Percentiles rank a stretch among this genome's conserved stretches.
phyloP scores from a whole-genome alignment of 495 filamentous ascomycete genomes.

The Ascodesmis nigricans region DNA sequence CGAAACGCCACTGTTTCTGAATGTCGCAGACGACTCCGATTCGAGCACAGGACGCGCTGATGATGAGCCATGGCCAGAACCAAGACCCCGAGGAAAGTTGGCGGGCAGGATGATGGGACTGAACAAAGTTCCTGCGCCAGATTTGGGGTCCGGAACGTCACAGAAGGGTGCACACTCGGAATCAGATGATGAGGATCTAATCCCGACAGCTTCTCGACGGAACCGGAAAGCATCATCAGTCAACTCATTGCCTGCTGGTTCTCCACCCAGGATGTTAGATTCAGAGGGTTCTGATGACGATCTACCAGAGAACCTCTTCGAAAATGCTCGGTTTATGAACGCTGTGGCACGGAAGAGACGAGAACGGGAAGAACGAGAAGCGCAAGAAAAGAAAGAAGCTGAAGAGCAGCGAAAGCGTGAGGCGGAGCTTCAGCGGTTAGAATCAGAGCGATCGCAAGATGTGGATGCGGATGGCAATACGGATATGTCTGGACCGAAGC shows the following conservation, averaged over 20 bases:
- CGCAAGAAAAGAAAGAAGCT: conserved; percentile 22
- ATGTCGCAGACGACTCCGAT: conserved; percentile 3
- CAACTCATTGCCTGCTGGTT: not conserved
- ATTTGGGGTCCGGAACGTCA: not conserved
- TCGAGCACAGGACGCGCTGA: conserved; percentile 20
- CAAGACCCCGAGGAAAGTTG: conserved; percentile 44
- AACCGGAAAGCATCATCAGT: not conserved
- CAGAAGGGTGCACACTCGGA: not conserved
- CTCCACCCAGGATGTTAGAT: not conserved
- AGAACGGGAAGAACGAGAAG: conserved; percentile 39
- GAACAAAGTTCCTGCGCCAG: not conserved
- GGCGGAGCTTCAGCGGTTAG: conserved; percentile 12
- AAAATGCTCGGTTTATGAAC: conserved; percentile 39
- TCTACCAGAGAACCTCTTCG: conserved; percentile 26
- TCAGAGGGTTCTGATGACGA: conserved; percentile 24
- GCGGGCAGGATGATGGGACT: conserved; percentile 40
- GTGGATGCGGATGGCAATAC: conserved; percentile 29
- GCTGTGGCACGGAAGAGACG: conserved; percentile 48
- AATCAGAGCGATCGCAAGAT: conserved; percentile 18
- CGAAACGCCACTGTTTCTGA: not conserved
- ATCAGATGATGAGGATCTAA: conserved; percentile 14
- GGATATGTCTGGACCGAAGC: too few relatives aligned
- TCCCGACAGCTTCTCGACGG: not conserved
- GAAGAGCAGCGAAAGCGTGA: conserved; percentile 9
- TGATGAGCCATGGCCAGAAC: conserved; percentile 26